A percentile compares a stretch with the other conserved stretches of the same genome.
Conservation (phyloP, 1,284 basidiomycete species). For the Laetiporus sulphureus region DNA sequence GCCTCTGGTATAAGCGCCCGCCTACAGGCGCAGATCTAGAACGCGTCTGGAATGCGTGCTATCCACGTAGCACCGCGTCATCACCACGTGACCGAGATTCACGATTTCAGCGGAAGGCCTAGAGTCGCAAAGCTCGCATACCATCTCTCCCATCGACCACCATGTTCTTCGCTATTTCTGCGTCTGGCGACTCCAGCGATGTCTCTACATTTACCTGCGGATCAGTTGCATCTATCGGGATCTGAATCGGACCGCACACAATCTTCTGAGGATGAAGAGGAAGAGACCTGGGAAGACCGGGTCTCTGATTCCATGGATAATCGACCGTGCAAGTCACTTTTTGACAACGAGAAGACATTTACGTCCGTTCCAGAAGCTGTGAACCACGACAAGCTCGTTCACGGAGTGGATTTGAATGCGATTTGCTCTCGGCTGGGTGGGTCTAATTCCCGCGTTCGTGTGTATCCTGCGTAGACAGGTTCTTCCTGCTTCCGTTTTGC, state of each 20-base stretch:
- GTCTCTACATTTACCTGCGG: constrained; percentile 1
- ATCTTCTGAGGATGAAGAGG: constrained; percentile 39
- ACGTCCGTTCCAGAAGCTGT: constrained; percentile 57
- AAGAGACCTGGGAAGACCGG: constrained; percentile 75
- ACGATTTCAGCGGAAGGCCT: too few relatives aligned
- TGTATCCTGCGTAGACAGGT: too few relatives aligned
- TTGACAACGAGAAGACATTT: constrained; percentile 58
- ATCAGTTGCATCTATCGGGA: neutral
- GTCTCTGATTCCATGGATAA: constrained; percentile 55
- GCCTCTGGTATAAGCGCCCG: too few relatives aligned
- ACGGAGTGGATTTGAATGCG: constrained; percentile 59
- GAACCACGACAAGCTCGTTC: constrained; percentile 53
- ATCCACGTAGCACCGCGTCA: too few relatives aligned
- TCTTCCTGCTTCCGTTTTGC: too few relatives aligned
- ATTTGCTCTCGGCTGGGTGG: constrained; percentile 45
- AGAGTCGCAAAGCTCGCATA: too few relatives aligned
- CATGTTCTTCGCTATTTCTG: too few relatives aligned
- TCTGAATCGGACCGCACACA: constrained; percentile 5
- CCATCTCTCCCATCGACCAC: neutral
- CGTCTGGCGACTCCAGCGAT: too few relatives aligned
- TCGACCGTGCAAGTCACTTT: constrained; percentile 70
- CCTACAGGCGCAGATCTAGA: too few relatives aligned
- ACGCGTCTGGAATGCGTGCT: too few relatives aligned
- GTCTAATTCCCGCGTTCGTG: too few relatives aligned
- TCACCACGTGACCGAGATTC: too few relatives aligned